phyloP scores from a whole-genome alignment of 140 eudicot genomes.

The Bidens hawaiensis region DNA sequence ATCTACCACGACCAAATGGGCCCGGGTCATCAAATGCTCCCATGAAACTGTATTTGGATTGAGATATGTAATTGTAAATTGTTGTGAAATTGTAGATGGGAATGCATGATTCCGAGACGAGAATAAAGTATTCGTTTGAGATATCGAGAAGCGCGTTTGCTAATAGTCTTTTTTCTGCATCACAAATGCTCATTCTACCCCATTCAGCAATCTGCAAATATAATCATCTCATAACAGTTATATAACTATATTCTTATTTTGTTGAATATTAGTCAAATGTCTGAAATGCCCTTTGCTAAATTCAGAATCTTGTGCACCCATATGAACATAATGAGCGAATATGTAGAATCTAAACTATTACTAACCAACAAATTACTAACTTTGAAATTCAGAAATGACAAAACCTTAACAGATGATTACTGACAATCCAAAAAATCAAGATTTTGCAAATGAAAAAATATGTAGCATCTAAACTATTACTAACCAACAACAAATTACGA shows the following conservation, averaged over 20 bases:
- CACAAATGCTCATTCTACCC: constrained; percentile 90
- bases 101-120: constrained; percentile 85
- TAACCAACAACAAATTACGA: not conserved
- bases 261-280: not conserved
- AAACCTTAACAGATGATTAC: not conserved
- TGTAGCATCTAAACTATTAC: not conserved
- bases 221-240: not conserved
- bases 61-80: constrained; percentile 44
- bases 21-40: constrained; percentile 75
- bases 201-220: constrained; percentile 53
- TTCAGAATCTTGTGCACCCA: not conserved
- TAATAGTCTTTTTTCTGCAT: constrained; percentile 77
- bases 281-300: not conserved
- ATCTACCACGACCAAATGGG: constrained; percentile 80
- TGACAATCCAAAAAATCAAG: not conserved
- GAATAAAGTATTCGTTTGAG: constrained; percentile 69
- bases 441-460: not conserved
- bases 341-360: too few species aligned
- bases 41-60: constrained; percentile 62
- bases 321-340: not conserved
- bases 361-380: too few species aligned
- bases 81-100: constrained; percentile 66
- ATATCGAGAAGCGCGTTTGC: constrained; percentile 82
- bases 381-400: too few species aligned
- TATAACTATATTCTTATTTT: not conserved